A percentile compares a stretch with the other conserved stretches of the same genome.
Evolutionary conservation across 2,329 filamentous ascomycete species (phyloP).

Genomic region (Alternaria incomplexa): DNA sequence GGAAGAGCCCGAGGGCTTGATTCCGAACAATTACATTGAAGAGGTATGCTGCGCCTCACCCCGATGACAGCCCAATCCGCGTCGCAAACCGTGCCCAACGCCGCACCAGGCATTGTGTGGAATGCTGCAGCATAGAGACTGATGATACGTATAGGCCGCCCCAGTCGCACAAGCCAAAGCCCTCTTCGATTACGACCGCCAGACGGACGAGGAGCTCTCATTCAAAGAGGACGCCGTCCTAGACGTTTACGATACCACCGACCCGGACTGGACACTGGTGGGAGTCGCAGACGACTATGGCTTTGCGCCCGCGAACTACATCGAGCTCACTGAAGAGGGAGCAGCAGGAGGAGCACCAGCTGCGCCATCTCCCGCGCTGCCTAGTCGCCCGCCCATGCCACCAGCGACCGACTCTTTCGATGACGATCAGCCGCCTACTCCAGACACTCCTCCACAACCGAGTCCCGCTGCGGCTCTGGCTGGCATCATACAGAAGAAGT

Average conservation of each 20-base stretch:
- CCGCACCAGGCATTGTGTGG: neutral
- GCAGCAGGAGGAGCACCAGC: constrained; percentile 39
- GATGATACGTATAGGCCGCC: constrained; percentile 55
- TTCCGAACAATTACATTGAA: constrained; percentile 95
- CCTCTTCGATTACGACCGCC: constrained; percentile 97
- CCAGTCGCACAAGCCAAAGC: constrained; percentile 77
- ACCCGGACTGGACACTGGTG: constrained; percentile 96
- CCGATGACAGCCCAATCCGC: neutral
- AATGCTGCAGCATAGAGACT: neutral
- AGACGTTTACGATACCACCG: constrained; percentile 85
- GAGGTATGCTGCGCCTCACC: constrained; percentile 63
- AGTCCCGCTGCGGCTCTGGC: constrained; percentile 67
- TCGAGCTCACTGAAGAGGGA: constrained; percentile 68
- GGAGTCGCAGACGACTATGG: constrained; percentile 85
- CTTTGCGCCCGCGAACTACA: constrained; percentile 96
- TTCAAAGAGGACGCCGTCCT: constrained; percentile 88
- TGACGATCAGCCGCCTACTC: constrained; percentile 51
- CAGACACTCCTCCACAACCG: constrained; percentile 54
- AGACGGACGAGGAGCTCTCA: constrained; percentile 97
- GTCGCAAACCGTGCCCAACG: constrained; percentile 1
- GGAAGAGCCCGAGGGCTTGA: constrained; percentile 86
- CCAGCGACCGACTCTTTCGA: constrained; percentile 54
- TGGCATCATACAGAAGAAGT: constrained; percentile 57
- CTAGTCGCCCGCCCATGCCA: constrained; percentile 46
- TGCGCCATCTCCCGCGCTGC: constrained; percentile 55